Evolutionary conservation across 2,329 filamentous ascomycete genomes (phyloP).

Genomic region (Corynespora cassiicola): DNA sequence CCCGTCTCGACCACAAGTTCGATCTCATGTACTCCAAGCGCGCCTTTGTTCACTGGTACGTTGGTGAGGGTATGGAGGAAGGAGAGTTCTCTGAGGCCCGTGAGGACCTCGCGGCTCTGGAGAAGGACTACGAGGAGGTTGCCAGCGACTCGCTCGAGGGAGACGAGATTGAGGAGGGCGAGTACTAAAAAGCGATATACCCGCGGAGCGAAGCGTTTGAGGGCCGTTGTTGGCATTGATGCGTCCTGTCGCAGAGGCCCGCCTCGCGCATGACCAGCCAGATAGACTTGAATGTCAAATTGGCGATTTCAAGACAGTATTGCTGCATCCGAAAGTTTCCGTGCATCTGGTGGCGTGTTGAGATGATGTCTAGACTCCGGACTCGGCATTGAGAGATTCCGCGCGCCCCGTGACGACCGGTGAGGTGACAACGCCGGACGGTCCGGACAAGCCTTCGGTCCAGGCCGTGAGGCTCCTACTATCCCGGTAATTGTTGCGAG

Average conservation of each 20-base stretch:
- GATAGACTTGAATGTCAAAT: no score
- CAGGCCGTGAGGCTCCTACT: constrained; percentile 2
- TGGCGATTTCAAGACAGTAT: no score
- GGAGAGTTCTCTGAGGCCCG: constrained; percentile 88
- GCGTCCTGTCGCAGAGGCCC: no score
- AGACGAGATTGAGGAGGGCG: constrained; percentile 61
- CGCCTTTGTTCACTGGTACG: constrained; percentile 79
- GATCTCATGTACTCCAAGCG: constrained; percentile 82
- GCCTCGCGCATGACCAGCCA: no score
- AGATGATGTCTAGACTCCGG: no score
- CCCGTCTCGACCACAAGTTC: constrained; percentile 75
- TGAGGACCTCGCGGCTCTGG: constrained; percentile 83
- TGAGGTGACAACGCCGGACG: no score
- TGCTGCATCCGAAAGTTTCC: no score
- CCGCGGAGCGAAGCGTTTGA: constrained; percentile 21
- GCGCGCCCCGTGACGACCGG: no score
- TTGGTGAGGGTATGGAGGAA: constrained; percentile 92
- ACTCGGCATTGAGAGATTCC: no score
- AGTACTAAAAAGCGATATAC: constrained; percentile 49
- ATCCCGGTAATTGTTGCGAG: constrained; percentile 19
- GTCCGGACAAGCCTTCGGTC: no score
- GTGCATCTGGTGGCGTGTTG: no score
- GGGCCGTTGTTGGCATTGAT: constrained; percentile 23
- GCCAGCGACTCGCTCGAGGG: constrained; percentile 71
- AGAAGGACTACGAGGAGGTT: constrained; percentile 89